A percentile compares a stretch with the other conserved stretches of the same genome.
Evolutionary conservation across 495 filamentous ascomycete species (phyloP).

Genomic region (Cercophora newfieldiana): DNA sequence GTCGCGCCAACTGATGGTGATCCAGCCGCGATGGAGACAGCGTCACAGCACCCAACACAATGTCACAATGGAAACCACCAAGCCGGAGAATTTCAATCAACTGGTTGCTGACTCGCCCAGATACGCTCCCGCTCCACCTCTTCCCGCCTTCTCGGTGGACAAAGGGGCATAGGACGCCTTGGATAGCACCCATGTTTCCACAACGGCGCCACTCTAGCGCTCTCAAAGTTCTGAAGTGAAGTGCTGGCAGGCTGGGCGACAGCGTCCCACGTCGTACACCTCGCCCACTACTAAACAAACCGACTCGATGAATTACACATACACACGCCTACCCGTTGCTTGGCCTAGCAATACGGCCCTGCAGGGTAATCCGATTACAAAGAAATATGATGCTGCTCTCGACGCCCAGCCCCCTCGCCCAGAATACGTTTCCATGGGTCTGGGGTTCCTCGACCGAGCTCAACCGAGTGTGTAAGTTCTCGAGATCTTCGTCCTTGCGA

Average conservation of each 20-base stretch:
- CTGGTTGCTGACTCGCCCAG: conserved; percentile 6
- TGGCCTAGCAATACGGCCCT: neutral
- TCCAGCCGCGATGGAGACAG: neutral
- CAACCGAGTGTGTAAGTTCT: neutral
- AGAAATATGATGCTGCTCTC: neutral
- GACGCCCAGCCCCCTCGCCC: neutral
- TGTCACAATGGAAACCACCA: neutral
- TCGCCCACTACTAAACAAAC: neutral
- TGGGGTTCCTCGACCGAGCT: neutral
- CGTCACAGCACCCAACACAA: neutral
- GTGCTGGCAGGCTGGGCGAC: neutral
- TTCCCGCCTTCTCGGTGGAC: conserved; percentile 7
- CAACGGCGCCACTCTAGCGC: neutral
- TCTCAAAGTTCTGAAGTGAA: neutral
- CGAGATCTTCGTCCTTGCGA: neutral
- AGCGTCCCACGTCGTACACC: neutral
- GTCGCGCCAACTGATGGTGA: neutral
- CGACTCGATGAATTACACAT: neutral
- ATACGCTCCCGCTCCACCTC: conserved; percentile 11
- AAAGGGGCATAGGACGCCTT: conserved; percentile 4
- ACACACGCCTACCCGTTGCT: neutral
- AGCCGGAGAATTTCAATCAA: conserved; percentile 6
- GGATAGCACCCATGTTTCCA: neutral
- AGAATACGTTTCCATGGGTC: neutral
- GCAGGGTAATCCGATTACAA: conserved; percentile 10